Conservation (phyloP, 2,329 filamentous ascomycete species). For the Phyllosticta ampelicida region DNA sequence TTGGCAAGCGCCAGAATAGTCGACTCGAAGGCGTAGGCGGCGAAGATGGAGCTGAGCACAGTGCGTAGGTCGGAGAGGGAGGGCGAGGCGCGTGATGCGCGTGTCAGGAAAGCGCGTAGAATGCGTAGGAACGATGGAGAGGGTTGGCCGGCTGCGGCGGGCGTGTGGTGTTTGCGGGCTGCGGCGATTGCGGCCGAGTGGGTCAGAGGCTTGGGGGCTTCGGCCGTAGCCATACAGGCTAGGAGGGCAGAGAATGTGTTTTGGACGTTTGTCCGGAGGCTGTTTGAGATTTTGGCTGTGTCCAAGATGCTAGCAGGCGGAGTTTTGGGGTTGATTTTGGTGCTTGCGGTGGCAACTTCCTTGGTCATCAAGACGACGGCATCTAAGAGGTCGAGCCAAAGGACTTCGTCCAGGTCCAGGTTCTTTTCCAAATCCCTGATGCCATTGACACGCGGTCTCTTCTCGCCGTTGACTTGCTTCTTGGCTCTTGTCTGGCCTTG, state of each 20-base stretch:
- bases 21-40: constrained; percentile 91
- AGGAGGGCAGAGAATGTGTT: constrained; percentile 82
- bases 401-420: constrained; percentile 48
- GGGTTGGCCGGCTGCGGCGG: constrained; percentile 31
- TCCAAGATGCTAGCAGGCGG: constrained; percentile 32
- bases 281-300: constrained; percentile 50
- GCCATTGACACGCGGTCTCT: constrained; percentile 18
- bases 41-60: constrained; percentile 81
- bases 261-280: constrained; percentile 72
- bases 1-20: constrained; percentile 79
- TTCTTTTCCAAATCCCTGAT: constrained; percentile 41
- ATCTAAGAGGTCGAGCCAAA: constrained; percentile 58
- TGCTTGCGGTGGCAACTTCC: constrained; percentile 35
- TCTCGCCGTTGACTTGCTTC: constrained; percentile 5
- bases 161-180: constrained; percentile 15
- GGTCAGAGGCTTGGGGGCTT: constrained; percentile 19
- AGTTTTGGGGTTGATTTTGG: constrained; percentile 27
- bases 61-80: constrained; percentile 76
- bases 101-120: constrained; percentile 74
- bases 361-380: constrained; percentile 46
- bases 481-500: constrained; percentile 66
- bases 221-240: constrained; percentile 46
- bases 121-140: constrained; percentile 77
- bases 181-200: constrained; percentile 15
- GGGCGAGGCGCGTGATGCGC: constrained; percentile 70